These are phyloP conservation scores for Aspergillus versicolor DNA, from an alignment of 2,329 filamentous ascomycete genomes.

Conservation along the genomic window DNA sequence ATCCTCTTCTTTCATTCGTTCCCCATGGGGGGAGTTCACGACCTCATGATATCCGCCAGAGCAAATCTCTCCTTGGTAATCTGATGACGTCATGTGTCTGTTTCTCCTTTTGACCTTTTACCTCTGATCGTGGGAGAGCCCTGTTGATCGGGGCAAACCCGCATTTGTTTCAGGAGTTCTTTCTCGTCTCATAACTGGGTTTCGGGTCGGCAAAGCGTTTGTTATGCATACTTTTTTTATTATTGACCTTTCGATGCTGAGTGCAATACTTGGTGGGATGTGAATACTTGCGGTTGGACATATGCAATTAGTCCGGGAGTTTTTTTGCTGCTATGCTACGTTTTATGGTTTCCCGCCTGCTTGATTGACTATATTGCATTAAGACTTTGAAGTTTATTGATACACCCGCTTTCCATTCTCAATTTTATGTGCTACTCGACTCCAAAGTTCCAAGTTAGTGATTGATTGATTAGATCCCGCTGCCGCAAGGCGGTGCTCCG, in stretches of 20 bases:
- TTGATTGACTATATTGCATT: conserved; percentile 1
- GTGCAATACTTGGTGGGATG: background rate
- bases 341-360: conserved; percentile 1
- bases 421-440: background rate
- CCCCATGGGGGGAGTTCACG: conserved; percentile 1
- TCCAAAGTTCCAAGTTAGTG: background rate
- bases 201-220: conserved; percentile 21
- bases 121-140: conserved; percentile 1
- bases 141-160: conserved; percentile 9
- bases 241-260: background rate
- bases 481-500: background rate
- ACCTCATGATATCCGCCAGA: background rate
- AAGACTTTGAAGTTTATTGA: background rate
- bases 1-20: conserved; percentile 7
- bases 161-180: conserved; percentile 9
- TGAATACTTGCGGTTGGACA: conserved; percentile 2
- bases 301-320: conserved; percentile 10
- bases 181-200: conserved; percentile 9
- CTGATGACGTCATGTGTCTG: conserved; percentile 7
- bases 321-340: background rate
- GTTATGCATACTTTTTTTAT: conserved; percentile 18
- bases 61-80: background rate
- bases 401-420: background rate
- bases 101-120: conserved; percentile 3
- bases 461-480: background rate